Evolutionary conservation across 805 yeast species (phyloP).

Genomic region (Kodamaea neixiangensis): DNA sequence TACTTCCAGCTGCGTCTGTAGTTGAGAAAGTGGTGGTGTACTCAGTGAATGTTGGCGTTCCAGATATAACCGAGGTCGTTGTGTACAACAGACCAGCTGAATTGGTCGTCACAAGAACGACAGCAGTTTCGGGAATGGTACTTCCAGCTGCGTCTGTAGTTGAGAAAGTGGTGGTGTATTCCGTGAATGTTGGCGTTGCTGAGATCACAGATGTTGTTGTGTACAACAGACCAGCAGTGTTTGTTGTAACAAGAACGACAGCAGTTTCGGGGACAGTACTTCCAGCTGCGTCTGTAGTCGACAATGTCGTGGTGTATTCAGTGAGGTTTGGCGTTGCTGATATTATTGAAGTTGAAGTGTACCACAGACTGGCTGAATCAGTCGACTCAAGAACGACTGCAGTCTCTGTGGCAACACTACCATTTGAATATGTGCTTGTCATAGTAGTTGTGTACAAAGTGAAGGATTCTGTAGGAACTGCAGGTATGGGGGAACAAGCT

Average conservation of each 20-base stretch:
- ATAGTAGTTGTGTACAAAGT: slow-evolving; percentile 10
- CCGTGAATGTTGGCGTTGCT: slow-evolving; percentile 9
- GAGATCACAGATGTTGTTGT: slow-evolving; percentile 16
- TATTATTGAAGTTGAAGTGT: slow-evolving; percentile 17
- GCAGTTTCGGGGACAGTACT: slow-evolving; percentile 12
- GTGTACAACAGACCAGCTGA: slow-evolving; percentile 17
- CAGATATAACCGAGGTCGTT: slow-evolving; percentile 13
- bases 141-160: slow-evolving; percentile 18
- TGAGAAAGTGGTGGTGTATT: slow-evolving; percentile 20
- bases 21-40: slow-evolving; percentile 21
- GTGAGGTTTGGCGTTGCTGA: slow-evolving; percentile 2
- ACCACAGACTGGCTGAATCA: slow-evolving; percentile 17
- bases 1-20: slow-evolving; percentile 17
- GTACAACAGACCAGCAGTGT: slow-evolving; percentile 17
- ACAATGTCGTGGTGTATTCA: slow-evolving; percentile 5
- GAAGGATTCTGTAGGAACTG: not conserved
- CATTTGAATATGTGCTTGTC: slow-evolving; percentile 5
- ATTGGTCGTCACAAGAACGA: slow-evolving; percentile 21
- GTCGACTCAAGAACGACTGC: slow-evolving; percentile 20
- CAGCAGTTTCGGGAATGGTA: slow-evolving; percentile 19
- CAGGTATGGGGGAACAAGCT: slow-evolving; percentile 9
- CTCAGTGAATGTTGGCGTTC: slow-evolving; percentile 11
- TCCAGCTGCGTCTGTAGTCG: slow-evolving; percentile 15
- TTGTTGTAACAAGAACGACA: slow-evolving; percentile 12
- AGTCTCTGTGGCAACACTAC: slow-evolving; percentile 12